A percentile compares a stretch with the other conserved stretches of the same genome.
Evolutionary conservation across 495 filamentous ascomycete species (phyloP).

Genomic region (Xeromyces bisporus): DNA sequence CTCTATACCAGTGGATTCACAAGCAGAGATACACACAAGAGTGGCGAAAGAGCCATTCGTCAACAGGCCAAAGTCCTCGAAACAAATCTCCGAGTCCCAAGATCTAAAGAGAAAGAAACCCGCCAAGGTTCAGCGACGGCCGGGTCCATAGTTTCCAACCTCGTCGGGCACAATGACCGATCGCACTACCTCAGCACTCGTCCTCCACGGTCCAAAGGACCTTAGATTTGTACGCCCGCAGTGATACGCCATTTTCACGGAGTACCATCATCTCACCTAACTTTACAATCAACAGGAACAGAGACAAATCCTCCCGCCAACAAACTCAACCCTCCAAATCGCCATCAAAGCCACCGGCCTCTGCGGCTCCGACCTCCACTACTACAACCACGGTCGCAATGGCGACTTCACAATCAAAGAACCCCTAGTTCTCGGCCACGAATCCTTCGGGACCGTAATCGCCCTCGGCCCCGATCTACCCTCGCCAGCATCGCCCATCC

Average conservation of each 20-base stretch:
- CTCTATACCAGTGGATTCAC: too few species aligned
- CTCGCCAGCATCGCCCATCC: background rate
- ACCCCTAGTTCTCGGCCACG: slow-evolving; percentile 64
- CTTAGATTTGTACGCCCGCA: background rate
- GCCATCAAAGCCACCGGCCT: slow-evolving; percentile 59
- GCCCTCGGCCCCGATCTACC: background rate
- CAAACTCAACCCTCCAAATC: slow-evolving; percentile 36
- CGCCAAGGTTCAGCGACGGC: too few species aligned
- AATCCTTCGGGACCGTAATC: slow-evolving; percentile 25
- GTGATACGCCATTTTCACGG: too few species aligned
- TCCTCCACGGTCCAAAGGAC: background rate
- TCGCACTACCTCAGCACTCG: background rate
- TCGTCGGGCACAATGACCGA: background rate
- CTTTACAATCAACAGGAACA: too few species aligned
- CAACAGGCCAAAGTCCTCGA: too few species aligned
- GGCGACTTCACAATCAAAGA: slow-evolving; percentile 60
- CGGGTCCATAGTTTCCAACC: too few species aligned
- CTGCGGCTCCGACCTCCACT: slow-evolving; percentile 72
- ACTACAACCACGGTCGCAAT: slow-evolving; percentile 73
- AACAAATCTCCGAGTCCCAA: too few species aligned
- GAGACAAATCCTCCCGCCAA: background rate
- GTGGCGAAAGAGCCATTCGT: too few species aligned
- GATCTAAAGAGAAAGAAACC: too few species aligned
- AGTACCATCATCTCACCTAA: too few species aligned
- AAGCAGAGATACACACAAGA: too few species aligned